Percentiles rank a stretch among this genome's conserved stretches.
phyloP scores from a whole-genome alignment of 2,329 filamentous ascomycete genomes.

The Ophiocordyceps camponoti-leonardi region DNA sequence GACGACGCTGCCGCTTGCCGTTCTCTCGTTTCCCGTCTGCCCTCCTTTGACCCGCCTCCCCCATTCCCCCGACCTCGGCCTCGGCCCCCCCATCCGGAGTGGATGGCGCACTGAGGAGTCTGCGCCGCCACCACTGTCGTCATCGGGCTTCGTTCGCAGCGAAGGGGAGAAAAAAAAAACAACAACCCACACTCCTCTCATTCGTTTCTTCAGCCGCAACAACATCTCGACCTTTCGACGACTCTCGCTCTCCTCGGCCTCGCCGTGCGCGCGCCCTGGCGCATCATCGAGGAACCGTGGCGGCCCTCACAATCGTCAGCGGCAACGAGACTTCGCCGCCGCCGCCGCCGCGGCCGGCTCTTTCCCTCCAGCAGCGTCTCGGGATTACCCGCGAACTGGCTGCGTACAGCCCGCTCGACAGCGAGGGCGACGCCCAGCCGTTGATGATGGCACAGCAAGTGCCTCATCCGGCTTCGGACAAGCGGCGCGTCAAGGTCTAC shows the following conservation, averaged over 20 bases:
- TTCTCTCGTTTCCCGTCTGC: no score
- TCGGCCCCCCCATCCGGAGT: constrained; percentile 4
- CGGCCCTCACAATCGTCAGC: constrained; percentile 37
- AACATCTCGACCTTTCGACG: not conserved
- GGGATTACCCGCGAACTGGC: constrained; percentile 36
- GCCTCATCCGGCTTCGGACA: constrained; percentile 50
- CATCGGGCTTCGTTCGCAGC: constrained; percentile 1
- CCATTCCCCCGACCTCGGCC: no score
- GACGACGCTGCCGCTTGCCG: no score
- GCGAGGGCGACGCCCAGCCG: constrained; percentile 39
- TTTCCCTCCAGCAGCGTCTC: constrained; percentile 43
- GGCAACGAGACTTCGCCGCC: constrained; percentile 20
- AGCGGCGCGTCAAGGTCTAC: constrained; percentile 90
- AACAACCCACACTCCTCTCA: not conserved
- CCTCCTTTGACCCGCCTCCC: no score
- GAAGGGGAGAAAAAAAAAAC: no score
- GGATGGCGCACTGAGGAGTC: constrained; percentile 16
- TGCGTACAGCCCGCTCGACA: constrained; percentile 28
- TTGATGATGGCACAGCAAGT: constrained; percentile 56
- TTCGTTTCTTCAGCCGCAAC: not conserved
- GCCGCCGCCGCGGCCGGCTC: constrained; percentile 17
- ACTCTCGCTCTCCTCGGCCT: not conserved
- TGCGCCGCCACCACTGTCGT: constrained; percentile 2
- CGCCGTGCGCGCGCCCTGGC: constrained; percentile 7
- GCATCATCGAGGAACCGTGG: constrained; percentile 27